phyloP scores from a whole-genome alignment of 306 rosid species.

The Notholithocarpus densiflorus region DNA sequence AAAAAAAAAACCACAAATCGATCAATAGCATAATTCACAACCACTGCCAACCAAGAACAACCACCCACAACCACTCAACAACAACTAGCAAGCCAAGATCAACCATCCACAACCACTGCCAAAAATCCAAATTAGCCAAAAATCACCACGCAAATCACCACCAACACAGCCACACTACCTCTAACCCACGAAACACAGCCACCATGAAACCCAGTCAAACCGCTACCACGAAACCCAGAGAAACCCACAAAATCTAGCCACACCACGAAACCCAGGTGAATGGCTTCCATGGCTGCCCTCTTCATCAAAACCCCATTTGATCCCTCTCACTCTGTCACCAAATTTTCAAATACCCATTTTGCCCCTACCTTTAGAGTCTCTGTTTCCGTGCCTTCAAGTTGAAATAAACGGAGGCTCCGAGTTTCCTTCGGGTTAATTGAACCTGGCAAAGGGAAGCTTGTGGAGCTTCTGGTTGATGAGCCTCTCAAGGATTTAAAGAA shows the following conservation, averaged over 20 bases:
- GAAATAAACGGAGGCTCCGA: slow-evolving; percentile 27
- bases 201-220: too few species aligned
- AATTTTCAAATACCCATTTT: slow-evolving; percentile 40
- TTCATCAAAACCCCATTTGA: slow-evolving; percentile 45
- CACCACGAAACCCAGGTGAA: slow-evolving; percentile 23
- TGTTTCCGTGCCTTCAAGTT: background rate
- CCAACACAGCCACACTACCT: too few species aligned
- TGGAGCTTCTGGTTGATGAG: slow-evolving; percentile 67
- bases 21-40: too few species aligned
- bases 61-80: too few species aligned
- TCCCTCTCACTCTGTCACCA: slow-evolving; percentile 35
- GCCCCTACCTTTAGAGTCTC: slow-evolving; percentile 32
- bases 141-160: too few species aligned
- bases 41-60: too few species aligned
- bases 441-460: slow-evolving; percentile 82
- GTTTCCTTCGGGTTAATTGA: slow-evolving; percentile 72
- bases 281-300: slow-evolving; percentile 87
- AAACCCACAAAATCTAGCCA: background rate
- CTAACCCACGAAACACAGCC: too few species aligned
- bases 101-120: too few species aligned
- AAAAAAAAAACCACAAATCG: too few species aligned
- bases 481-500: slow-evolving; percentile 44
- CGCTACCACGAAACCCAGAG: too few species aligned
- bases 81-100: too few species aligned
- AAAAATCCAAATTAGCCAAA: too few species aligned